phyloP scores from a whole-genome alignment of 352 stramenopile species.

The Phytophthora meadii region DNA sequence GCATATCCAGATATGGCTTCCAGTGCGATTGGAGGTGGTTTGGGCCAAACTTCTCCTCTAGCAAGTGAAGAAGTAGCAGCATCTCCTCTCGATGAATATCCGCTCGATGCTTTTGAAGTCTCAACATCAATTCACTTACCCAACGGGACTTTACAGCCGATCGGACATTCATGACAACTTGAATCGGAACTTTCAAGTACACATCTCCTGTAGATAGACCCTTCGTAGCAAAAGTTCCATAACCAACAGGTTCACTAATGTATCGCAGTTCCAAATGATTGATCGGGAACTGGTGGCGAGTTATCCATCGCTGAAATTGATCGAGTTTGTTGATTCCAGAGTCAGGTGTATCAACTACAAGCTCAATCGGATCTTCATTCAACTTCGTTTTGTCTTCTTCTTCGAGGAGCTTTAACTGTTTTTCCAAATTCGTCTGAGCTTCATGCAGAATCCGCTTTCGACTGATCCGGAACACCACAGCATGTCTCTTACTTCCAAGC shows the following conservation, averaged over 20 bases:
- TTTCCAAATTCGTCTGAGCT: constrained; percentile 22
- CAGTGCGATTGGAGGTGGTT: constrained; percentile 50
- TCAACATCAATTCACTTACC: constrained; percentile 41
- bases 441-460: constrained; percentile 61
- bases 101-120: constrained; percentile 15
- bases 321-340: constrained; percentile 19
- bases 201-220: constrained; percentile 55
- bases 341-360: background rate
- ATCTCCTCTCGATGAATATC: constrained; percentile 45
- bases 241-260: constrained; percentile 58
- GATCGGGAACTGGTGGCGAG: constrained; percentile 36
- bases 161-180: constrained; percentile 72
- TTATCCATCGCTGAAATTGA: constrained; percentile 62
- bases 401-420: constrained; percentile 1
- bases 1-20: constrained; percentile 89
- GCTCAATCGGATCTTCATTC: background rate
- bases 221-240: constrained; percentile 71
- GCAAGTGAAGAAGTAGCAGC: constrained; percentile 78
- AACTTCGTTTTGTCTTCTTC: background rate
- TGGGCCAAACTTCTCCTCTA: constrained; percentile 85
- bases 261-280: constrained; percentile 71
- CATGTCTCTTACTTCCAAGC: constrained; percentile 15
- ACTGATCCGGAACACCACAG: constrained; percentile 55
- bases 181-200: constrained; percentile 84
- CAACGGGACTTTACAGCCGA: constrained; percentile 61